Evolutionary conservation across 1,284 basidiomycete genomes (phyloP).

Genomic region (Ceratobasidium sp.): DNA sequence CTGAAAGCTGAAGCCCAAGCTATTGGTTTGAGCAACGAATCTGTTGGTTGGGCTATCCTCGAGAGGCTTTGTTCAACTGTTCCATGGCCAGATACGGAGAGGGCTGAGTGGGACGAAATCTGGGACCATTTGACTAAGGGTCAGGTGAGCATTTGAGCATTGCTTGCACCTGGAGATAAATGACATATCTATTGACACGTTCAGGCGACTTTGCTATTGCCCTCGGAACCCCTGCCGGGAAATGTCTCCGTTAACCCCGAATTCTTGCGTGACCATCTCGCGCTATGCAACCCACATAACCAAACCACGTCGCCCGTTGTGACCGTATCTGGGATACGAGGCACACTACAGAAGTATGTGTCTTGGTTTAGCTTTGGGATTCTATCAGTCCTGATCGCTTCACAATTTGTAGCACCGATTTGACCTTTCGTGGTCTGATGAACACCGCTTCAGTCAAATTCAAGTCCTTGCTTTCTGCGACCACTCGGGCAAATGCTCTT

Average conservation of each 20-base stretch:
- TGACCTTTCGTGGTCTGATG: conserved; percentile 71
- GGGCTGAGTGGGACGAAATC: conserved; percentile 75
- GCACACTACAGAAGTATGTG: conserved; percentile 62
- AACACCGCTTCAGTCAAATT: conserved; percentile 67
- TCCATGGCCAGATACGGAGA: conserved; percentile 61
- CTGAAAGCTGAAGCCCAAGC: conserved; percentile 80
- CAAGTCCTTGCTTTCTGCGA: conserved; percentile 61
- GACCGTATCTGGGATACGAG: conserved; percentile 82
- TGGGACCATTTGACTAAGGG: conserved; percentile 70
- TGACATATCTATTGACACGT: conserved; percentile 14
- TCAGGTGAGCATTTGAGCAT: conserved; percentile 60
- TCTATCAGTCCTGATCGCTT: background rate
- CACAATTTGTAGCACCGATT: conserved; percentile 54
- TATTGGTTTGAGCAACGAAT: conserved; percentile 71
- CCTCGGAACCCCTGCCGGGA: conserved; percentile 59
- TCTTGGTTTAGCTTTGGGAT: conserved; percentile 31
- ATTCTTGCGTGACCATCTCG: conserved; percentile 78
- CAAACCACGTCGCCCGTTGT: conserved; percentile 61
- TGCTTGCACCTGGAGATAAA: conserved; percentile 5
- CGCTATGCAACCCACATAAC: conserved; percentile 62
- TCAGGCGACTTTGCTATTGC: conserved; percentile 80
- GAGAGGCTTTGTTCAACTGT: conserved; percentile 65
- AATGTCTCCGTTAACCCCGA: conserved; percentile 67
- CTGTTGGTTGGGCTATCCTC: conserved; percentile 82
- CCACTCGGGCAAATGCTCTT: conserved; percentile 59